Percentiles rank a stretch among this genome's conserved stretches.
These are phyloP conservation scores for Fusarium sp. DNA, from an alignment of 2,329 filamentous ascomycete species.

Conservation along the genomic window DNA sequence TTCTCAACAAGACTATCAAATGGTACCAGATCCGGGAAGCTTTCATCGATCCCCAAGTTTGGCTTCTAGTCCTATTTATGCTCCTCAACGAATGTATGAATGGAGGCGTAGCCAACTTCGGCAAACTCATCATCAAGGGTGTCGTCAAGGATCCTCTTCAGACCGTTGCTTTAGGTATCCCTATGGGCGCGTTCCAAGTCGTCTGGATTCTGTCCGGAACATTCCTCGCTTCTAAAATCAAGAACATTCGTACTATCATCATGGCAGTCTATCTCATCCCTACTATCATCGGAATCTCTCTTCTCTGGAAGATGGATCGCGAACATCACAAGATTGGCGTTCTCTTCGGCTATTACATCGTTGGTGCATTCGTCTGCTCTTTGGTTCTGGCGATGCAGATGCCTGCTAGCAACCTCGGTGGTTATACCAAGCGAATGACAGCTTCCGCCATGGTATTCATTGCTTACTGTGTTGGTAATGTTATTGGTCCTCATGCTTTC, in stretches of 20 bases:
- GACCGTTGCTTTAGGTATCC: conserved; percentile 64
- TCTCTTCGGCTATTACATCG: conserved; percentile 63
- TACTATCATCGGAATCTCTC: conserved; percentile 58
- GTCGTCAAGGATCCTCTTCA: conserved; percentile 48
- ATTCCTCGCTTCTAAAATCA: conserved; percentile 60
- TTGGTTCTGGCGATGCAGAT: conserved; percentile 65
- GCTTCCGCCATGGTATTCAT: conserved; percentile 59
- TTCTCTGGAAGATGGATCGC: conserved; percentile 61
- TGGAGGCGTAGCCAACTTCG: conserved; percentile 65
- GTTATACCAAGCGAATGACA: conserved; percentile 60
- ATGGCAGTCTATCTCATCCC: conserved; percentile 63
- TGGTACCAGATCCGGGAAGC: conserved; percentile 61
- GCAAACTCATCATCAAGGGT: conserved; percentile 63
- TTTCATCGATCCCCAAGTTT: conserved; percentile 61
- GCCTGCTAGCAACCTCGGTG: conserved; percentile 60
- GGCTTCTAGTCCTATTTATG: conserved; percentile 65
- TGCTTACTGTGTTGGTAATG: conserved; percentile 51
- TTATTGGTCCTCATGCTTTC: conserved; percentile 52
- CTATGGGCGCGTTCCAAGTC: conserved; percentile 63
- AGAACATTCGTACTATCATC: conserved; percentile 60
- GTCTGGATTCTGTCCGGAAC: conserved; percentile 63
- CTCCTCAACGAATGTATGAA: conserved; percentile 64
- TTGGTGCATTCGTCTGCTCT: conserved; percentile 60
- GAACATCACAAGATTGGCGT: conserved; percentile 56
- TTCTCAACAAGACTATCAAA: conserved; percentile 61